Base-by-base conservation (phyloP, 495 filamentous ascomycete species). In the Penicillium flavigenum region DNA sequence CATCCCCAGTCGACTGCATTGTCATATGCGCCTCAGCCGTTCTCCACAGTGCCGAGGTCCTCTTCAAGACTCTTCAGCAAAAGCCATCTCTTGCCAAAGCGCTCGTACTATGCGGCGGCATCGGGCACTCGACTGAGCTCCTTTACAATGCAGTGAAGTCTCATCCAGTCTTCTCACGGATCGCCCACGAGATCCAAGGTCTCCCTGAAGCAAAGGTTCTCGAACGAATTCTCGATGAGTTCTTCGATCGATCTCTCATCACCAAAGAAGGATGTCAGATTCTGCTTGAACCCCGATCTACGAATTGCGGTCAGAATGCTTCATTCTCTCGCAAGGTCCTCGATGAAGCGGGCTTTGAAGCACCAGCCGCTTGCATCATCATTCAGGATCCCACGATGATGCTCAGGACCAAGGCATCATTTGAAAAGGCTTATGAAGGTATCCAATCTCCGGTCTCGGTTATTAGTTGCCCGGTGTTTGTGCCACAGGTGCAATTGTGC, bases 361-460 rank as follows among this genome's bases (percentile, higher is more conserved):
- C 27, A 5, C 61, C 62, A 10, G 56, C 22, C 20, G 59, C 61
- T 0, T 51, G 58, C 8, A 47, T 76, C n/a, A 46, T 76, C 17
- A 58, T 70, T 26, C 73, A 76, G 56, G 73, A 76, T 58, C 69
- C 73, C 1, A 76, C 72, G 1, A 76, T 76, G 73, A 62, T 65
- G 47, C 54, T 63, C 2, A 44, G 73, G 19, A 76, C 73, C 1
- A 55, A 52, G 4, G 72, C 73, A 1, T 71, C 73, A 1, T 75
- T 76, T 41, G 52, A 64, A 29, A 71, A 66, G 47, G 57, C 53
- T 5, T 76, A 67, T 56, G 49, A 47, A 1, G 58, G 61, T 48
- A n/a, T 55, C 2, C 22, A 47, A 11, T 20, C 10, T 22, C 26
- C 47, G 0, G 63, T 71, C 1, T 49, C 48, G 12, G 56, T 76